phyloP scores from a whole-genome alignment of 768 basidiomycete species.

The Amanita rubescens region DNA sequence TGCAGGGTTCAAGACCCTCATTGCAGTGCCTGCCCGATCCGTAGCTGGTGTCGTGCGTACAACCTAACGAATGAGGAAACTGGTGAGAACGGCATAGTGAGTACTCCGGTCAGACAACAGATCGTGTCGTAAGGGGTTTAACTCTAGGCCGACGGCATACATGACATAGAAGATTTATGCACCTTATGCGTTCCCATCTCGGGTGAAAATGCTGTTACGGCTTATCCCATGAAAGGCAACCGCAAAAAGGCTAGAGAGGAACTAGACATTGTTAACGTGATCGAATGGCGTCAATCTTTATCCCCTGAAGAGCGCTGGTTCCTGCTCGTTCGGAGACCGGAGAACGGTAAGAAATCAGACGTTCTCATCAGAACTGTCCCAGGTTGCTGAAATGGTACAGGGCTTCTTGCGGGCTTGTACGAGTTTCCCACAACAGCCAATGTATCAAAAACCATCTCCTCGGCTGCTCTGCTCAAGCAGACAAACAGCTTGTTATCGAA shows the following conservation, averaged over 20 bases:
- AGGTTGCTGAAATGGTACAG: constrained; percentile 30
- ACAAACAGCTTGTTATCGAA: constrained; percentile 35
- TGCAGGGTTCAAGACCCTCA: constrained; percentile 81
- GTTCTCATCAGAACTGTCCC: constrained; percentile 7
- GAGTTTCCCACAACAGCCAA: constrained; percentile 74
- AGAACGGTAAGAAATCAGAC: constrained; percentile 51
- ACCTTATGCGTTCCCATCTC: constrained; percentile 55
- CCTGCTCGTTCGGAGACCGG: constrained; percentile 74
- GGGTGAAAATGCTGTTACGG: constrained; percentile 39
- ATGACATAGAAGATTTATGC: constrained; percentile 78
- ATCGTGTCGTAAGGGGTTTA: not conserved
- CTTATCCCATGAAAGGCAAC: constrained; percentile 83
- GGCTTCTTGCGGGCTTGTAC: constrained; percentile 82
- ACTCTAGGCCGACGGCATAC: constrained; percentile 10
- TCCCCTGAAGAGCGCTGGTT: constrained; percentile 46
- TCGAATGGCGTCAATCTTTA: constrained; percentile 57
- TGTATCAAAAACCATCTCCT: constrained; percentile 37
- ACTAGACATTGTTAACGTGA: constrained; percentile 75
- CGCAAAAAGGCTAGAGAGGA: constrained; percentile 84
- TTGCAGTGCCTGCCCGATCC: constrained; percentile 69
- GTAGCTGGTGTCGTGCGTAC: constrained; percentile 62
- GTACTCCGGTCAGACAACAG: not conserved
- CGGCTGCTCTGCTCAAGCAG: constrained; percentile 28
- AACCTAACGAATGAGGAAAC: constrained; percentile 5
- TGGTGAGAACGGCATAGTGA: constrained; percentile 1